phyloP scores from a whole-genome alignment of 257 asterid genomes.

The Solanum megistacrolobum region DNA sequence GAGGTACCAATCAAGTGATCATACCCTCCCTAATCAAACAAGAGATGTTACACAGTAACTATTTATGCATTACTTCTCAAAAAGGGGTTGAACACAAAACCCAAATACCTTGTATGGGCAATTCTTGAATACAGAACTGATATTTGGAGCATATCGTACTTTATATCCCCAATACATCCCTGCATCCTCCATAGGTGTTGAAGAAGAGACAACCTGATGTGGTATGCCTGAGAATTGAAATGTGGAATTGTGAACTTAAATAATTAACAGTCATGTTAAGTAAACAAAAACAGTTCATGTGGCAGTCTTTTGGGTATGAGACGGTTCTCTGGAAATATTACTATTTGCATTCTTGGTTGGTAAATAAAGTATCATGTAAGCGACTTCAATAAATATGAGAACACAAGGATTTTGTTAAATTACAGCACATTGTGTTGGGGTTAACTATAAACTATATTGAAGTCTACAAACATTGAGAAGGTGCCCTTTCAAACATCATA shows the following conservation, averaged over 20 bases:
- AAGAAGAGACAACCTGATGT: conserved; percentile 63
- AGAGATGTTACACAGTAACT: not conserved
- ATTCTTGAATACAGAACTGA: conserved; percentile 63
- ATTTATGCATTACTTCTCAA: not conserved
- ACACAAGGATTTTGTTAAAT: not conserved
- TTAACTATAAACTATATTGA: not conserved
- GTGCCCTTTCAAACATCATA: not conserved
- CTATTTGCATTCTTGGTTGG: not conserved
- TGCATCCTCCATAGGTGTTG: conserved; percentile 63
- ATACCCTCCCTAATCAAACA: conserved; percentile 57
- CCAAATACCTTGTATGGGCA: conserved; percentile 69
- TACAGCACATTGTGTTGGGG: not conserved
- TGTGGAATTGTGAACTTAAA: not conserved
- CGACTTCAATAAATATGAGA: not conserved
- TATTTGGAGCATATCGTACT: conserved; percentile 83
- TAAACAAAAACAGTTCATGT: not conserved
- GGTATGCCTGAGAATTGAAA: conserved; percentile 40
- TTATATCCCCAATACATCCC: conserved; percentile 94
- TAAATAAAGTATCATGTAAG: not conserved
- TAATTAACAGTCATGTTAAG: not conserved
- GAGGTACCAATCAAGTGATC: conserved; percentile 88
- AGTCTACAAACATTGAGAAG: not conserved
- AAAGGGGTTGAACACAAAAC: not conserved
- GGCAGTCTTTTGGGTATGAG: not conserved
- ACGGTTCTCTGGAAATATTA: not conserved